A percentile compares a stretch with the other conserved stretches of the same genome.
phyloP scores from a whole-genome alignment of 106 monocot genomes.

The Platanthera guangdongensis region DNA sequence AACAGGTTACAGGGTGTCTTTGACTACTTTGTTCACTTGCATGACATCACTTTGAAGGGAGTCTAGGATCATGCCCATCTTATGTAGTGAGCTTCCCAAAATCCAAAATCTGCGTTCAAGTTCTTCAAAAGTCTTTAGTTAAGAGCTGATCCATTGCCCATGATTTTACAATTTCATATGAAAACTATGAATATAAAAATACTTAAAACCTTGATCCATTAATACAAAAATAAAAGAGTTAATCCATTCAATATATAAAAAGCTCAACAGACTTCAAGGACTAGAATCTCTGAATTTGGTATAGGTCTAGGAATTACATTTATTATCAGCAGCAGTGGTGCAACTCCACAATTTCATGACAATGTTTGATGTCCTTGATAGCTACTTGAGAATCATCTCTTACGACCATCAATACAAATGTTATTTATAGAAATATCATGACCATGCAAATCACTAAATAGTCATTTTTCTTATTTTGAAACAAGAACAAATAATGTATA shows the following conservation, averaged over 20 bases:
- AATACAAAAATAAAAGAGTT: neutral
- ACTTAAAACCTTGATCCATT: neutral
- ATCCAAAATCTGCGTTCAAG: slow-evolving; percentile 63
- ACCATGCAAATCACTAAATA: too few relatives aligned
- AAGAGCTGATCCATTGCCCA: neutral
- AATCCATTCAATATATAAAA: neutral
- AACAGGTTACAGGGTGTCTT: slow-evolving; percentile 20
- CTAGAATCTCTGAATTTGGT: neutral
- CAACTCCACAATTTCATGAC: slow-evolving; percentile 39
- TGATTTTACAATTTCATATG: neutral
- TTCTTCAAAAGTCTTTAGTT: slow-evolving; percentile 33
- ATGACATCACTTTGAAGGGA: slow-evolving; percentile 72
- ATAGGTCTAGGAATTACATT: slow-evolving; percentile 32
- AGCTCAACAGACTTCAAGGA: neutral
- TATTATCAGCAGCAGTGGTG: slow-evolving; percentile 40
- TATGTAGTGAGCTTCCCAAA: slow-evolving; percentile 59
- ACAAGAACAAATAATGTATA: too few relatives aligned
- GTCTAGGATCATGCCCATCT: slow-evolving; percentile 61
- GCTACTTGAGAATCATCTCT: slow-evolving; percentile 75
- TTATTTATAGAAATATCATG: too few relatives aligned
- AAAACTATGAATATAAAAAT: neutral
- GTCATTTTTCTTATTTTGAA: too few relatives aligned
- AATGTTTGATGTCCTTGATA: slow-evolving; percentile 59
- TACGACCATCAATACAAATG: slow-evolving; percentile 6
- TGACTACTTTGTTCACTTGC: slow-evolving; percentile 69